Evolutionary conservation across 2,329 filamentous ascomycete species (phyloP).

Genomic region (Hypoxylon sp.): DNA sequence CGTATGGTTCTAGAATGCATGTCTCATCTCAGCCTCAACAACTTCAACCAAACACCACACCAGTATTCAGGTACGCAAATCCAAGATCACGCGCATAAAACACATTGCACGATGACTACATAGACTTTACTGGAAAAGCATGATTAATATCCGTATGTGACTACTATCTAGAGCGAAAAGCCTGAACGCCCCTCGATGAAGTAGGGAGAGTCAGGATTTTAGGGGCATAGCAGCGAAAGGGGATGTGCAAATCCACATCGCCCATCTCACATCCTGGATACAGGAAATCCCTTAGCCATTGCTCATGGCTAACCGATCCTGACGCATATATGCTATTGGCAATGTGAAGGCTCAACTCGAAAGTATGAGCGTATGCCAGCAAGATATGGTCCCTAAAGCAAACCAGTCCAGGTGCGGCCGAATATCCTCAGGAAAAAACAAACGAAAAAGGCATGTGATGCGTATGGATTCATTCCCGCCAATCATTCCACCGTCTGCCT

Average conservation of each 20-base stretch:
- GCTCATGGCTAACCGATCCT: slow-evolving; percentile 9
- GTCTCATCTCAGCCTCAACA: slow-evolving; percentile 32
- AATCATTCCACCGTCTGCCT: slow-evolving; percentile 6
- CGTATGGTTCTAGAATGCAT: slow-evolving; percentile 2
- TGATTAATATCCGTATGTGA: slow-evolving; percentile 22
- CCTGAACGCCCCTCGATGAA: slow-evolving; percentile 12
- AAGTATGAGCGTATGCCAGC: background rate
- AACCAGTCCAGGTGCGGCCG: slow-evolving; percentile 6
- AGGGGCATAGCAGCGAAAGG: background rate
- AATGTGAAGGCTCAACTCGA: slow-evolving; percentile 4
- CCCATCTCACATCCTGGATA: slow-evolving; percentile 1
- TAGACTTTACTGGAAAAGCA: background rate
- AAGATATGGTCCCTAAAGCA: slow-evolving; percentile 11
- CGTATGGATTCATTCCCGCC: slow-evolving; percentile 12
- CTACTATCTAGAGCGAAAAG: slow-evolving; percentile 1
- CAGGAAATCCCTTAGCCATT: background rate
- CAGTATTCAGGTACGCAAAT: background rate
- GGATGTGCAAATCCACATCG: background rate
- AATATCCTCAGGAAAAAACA: slow-evolving; percentile 11
- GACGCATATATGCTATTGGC: slow-evolving; percentile 4
- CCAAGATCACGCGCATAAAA: background rate
- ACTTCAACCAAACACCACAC: slow-evolving; percentile 28
- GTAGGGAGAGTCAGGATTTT: background rate
- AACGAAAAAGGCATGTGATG: slow-evolving; percentile 1
- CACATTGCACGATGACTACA: background rate